phyloP scores from a whole-genome alignment of 495 filamentous ascomycete genomes.

The Trichoderma virens region DNA sequence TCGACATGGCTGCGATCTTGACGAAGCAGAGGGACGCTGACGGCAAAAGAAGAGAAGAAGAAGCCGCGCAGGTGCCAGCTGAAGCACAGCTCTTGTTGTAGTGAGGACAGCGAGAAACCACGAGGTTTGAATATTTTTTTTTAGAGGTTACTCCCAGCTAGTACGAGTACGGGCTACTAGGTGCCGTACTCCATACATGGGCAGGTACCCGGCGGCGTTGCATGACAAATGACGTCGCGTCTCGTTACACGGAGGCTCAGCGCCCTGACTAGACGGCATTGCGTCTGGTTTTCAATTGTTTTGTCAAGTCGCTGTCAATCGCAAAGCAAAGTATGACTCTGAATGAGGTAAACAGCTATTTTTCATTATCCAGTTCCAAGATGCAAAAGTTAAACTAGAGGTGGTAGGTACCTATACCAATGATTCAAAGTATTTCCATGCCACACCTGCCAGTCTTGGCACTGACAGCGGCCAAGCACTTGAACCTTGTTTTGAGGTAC shows the following conservation, averaged over 20 bases:
- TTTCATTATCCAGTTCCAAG: too few relatives aligned
- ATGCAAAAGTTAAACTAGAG: too few relatives aligned
- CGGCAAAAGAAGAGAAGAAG: not conserved
- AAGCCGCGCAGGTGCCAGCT: not conserved
- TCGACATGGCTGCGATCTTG: slow-evolving; percentile 28
- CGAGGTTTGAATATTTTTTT: not conserved
- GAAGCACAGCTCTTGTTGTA: not conserved
- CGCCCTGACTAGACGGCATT: not conserved
- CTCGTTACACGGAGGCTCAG: not conserved
- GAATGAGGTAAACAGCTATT: too few relatives aligned
- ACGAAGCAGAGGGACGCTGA: not conserved
- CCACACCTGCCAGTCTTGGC: too few relatives aligned
- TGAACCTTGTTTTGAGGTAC: too few relatives aligned
- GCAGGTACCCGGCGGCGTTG: not conserved
- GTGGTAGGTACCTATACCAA: too few relatives aligned
- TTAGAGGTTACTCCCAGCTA: not conserved
- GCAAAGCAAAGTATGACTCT: too few relatives aligned
- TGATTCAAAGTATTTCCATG: too few relatives aligned
- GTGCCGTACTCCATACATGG: not conserved
- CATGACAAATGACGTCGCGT: slow-evolving; percentile 6
- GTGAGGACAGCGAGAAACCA: not conserved
- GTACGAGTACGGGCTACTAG: not conserved
- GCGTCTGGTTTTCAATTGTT: not conserved
- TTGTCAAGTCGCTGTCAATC: too few relatives aligned
- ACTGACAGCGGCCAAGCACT: too few relatives aligned